Evolutionary conservation across 352 stramenopile species (phyloP).

Genomic region (Globisporangium spinosum): DNA sequence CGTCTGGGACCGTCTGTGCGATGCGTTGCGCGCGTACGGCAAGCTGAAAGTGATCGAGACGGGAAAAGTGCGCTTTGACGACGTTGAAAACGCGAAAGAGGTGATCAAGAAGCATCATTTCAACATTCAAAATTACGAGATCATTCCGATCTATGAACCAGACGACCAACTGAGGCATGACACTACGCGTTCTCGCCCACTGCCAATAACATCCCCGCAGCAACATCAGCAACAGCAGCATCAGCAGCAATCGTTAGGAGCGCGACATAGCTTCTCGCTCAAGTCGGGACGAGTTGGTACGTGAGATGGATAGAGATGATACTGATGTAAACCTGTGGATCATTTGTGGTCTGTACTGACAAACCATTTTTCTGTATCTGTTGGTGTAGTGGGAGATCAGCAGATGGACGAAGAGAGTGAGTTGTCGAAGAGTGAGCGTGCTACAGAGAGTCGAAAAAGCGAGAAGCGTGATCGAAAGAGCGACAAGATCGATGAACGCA

Average conservation of each 20-base stretch:
- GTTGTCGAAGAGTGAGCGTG: conserved; percentile 16
- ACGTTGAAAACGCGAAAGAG: conserved; percentile 50
- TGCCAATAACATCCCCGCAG: not conserved
- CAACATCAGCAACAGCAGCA: no score
- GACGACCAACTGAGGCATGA: conserved; percentile 60
- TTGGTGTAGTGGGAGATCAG: conserved; percentile 21
- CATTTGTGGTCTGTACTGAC: not conserved
- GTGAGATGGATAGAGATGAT: not conserved
- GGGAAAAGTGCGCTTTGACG: conserved; percentile 54
- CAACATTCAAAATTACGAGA: conserved; percentile 40
- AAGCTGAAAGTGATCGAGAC: conserved; percentile 33
- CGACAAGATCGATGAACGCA: conserved; percentile 15
- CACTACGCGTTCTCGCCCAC: conserved; percentile 27
- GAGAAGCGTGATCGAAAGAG: conserved; percentile 17
- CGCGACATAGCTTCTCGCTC: conserved; percentile 4
- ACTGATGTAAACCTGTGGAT: not conserved
- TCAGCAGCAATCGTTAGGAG: not conserved
- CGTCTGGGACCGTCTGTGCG: conserved; percentile 48
- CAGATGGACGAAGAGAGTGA: conserved; percentile 26
- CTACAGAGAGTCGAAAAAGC: conserved; percentile 8
- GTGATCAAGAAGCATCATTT: conserved; percentile 51
- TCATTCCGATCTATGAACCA: conserved; percentile 66
- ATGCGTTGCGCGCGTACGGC: conserved; percentile 45
- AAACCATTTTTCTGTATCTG: not conserved
- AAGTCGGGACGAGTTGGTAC: conserved; percentile 11